Evolutionary conservation across 2,329 filamentous ascomycete genomes (phyloP).

Genomic region (Sclerotinia sclerotiorum): DNA sequence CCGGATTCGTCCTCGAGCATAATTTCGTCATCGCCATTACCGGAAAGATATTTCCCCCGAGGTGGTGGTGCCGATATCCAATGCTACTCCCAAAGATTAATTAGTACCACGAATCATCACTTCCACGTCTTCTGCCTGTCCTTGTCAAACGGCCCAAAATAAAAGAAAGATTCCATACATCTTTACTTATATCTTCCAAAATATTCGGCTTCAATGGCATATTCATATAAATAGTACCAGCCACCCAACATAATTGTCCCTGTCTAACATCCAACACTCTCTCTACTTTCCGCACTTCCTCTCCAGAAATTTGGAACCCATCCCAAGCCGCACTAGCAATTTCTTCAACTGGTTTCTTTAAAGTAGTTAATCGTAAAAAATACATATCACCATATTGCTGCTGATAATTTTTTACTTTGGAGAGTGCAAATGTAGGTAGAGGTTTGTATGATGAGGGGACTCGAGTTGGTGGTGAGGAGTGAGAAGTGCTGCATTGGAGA

Average conservation of each 20-base stretch:
- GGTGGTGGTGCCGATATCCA: slow-evolving; percentile 83
- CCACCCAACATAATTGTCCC: slow-evolving; percentile 92
- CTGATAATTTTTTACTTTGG: slow-evolving; percentile 73
- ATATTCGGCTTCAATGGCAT: slow-evolving; percentile 96
- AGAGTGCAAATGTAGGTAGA: slow-evolving; percentile 70
- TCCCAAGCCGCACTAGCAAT: slow-evolving; percentile 76
- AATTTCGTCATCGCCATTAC: slow-evolving; percentile 60
- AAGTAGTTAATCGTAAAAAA: slow-evolving; percentile 82
- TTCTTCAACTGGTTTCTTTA: slow-evolving; percentile 79
- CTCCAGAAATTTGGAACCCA: slow-evolving; percentile 73
- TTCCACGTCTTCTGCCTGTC: neutral
- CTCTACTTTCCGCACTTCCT: slow-evolving; percentile 73
- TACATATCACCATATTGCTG: slow-evolving; percentile 99
- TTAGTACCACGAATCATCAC: neutral
- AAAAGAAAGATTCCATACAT: slow-evolving; percentile 54
- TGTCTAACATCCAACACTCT: slow-evolving; percentile 93
- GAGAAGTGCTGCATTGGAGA: slow-evolving; percentile 8
- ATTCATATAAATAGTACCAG: slow-evolving; percentile 95
- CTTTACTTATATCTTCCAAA: slow-evolving; percentile 89
- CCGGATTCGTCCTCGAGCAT: slow-evolving; percentile 97
- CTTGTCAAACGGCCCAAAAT: neutral
- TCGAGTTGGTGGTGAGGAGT: slow-evolving; percentile 17
- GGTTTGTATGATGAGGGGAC: slow-evolving; percentile 66
- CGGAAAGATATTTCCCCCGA: slow-evolving; percentile 71
- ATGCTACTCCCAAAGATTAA: slow-evolving; percentile 54